Conservation (phyloP, 2,329 filamentous ascomycete species). For the Aspergillus neoniger region DNA sequence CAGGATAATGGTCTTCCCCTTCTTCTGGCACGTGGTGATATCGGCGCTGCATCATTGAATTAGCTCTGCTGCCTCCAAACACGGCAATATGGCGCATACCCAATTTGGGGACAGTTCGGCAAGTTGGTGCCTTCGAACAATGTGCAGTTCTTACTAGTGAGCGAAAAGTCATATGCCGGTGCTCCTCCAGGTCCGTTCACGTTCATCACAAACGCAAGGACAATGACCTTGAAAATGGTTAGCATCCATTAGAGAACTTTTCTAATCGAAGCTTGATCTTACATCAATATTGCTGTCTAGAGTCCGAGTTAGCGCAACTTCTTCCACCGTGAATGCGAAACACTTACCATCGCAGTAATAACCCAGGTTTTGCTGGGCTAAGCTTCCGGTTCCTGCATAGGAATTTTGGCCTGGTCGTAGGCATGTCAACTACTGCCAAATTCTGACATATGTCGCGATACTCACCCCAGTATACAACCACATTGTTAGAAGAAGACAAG, state of each 20-base stretch:
- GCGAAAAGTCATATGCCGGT: conserved; percentile 65
- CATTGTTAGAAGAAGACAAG: conserved; percentile 52
- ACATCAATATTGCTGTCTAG: conserved; percentile 34
- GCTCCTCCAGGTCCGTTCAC: conserved; percentile 55
- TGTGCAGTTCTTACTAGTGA: conserved; percentile 63
- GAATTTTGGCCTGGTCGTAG: conserved; percentile 61
- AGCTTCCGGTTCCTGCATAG: conserved; percentile 45
- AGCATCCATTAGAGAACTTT: neutral
- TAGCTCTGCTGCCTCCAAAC: neutral
- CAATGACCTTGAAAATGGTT: conserved; percentile 55
- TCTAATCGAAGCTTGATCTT: neutral
- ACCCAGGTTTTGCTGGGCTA: conserved; percentile 57
- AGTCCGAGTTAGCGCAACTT: conserved; percentile 15
- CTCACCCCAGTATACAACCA: conserved; percentile 67
- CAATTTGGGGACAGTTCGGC: conserved; percentile 64
- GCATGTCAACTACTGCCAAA: neutral
- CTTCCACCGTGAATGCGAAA: neutral
- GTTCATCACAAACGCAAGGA: conserved; percentile 63
- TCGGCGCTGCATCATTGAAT: conserved; percentile 37
- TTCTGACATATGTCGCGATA: neutral
- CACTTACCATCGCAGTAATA: conserved; percentile 61
- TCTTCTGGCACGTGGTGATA: conserved; percentile 61
- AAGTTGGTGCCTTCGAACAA: conserved; percentile 60
- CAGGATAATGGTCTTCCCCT: conserved; percentile 70
- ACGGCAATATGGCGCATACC: conserved; percentile 47